phyloP scores from a whole-genome alignment of 495 filamentous ascomycete species.

The Penicillium soppii region DNA sequence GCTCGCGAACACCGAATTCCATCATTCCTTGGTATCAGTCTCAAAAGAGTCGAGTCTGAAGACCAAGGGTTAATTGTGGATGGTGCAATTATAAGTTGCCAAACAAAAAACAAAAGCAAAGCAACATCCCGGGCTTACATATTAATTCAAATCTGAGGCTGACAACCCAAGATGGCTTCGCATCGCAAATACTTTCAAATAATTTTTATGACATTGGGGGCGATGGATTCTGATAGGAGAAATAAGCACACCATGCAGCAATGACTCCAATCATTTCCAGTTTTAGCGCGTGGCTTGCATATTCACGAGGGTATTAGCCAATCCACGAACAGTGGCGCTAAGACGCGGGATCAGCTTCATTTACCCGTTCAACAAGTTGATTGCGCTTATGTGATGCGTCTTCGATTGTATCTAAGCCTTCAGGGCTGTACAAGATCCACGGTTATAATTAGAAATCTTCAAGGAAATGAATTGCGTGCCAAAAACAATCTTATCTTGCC shows the following conservation, averaged over 20 bases:
- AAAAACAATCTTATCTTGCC: too few relatives aligned
- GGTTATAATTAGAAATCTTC: too few relatives aligned
- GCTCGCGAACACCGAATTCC: background rate
- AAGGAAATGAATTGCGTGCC: too few relatives aligned
- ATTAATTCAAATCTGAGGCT: background rate
- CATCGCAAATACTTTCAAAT: background rate
- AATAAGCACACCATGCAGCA: slow-evolving; percentile 1
- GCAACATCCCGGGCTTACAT: background rate
- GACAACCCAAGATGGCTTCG: background rate
- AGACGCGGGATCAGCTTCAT: background rate
- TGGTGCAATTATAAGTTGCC: background rate
- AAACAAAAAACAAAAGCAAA: background rate
- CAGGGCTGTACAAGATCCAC: too few relatives aligned
- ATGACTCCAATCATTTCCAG: background rate
- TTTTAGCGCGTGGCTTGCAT: slow-evolving; percentile 1
- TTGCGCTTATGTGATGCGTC: too few relatives aligned
- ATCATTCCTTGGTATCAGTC: background rate
- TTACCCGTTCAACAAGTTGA: background rate
- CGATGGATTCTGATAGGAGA: background rate
- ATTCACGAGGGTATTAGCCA: background rate
- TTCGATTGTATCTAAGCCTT: too few relatives aligned
- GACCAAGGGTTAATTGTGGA: background rate
- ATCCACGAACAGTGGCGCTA: slow-evolving; percentile 2
- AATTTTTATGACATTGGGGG: background rate
- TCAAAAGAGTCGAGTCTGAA: background rate